Percentiles rank a stretch among this genome's conserved stretches.
Evolutionary conservation across 176 grass and related monocot genomes (phyloP).

Genomic region (Lolium perenne): DNA sequence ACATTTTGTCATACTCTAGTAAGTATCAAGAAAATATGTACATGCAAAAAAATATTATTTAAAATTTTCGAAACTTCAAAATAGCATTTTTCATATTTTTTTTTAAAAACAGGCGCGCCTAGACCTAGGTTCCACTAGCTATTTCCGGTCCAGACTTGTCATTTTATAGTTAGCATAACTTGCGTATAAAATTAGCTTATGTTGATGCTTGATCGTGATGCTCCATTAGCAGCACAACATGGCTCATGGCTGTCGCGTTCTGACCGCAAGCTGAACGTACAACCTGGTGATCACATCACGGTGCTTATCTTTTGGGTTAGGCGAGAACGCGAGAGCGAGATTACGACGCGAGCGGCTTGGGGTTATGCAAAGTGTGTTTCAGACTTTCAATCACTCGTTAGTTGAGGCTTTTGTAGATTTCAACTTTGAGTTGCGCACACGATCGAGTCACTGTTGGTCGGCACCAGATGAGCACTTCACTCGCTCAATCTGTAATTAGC

Average conservation of each 20-base stretch:
- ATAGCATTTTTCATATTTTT: too few relatives aligned
- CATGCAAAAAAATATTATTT: too few relatives aligned
- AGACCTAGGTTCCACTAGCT: too few relatives aligned
- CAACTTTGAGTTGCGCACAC: conserved; percentile 4
- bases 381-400: neutral
- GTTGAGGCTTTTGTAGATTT: neutral
- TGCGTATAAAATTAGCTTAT: neutral
- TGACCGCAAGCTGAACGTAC: neutral
- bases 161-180: neutral
- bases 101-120: too few relatives aligned
- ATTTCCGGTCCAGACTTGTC: neutral
- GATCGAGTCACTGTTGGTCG: neutral
- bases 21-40: too few relatives aligned
- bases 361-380: neutral
- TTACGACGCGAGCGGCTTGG: conserved; percentile 21
- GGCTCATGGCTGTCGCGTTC: conserved; percentile 42
- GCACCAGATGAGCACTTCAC: neutral
- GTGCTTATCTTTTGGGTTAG: conserved; percentile 34
- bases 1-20: too few relatives aligned
- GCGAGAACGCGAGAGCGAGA: neutral
- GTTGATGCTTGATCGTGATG: neutral
- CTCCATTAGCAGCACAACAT: conserved; percentile 13
- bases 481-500: neutral
- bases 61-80: too few relatives aligned
- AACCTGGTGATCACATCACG: neutral